A percentile compares a stretch with the other conserved stretches of the same genome.
Conservation (phyloP, 495 filamentous ascomycete genomes). For the Tuber aestivum region DNA sequence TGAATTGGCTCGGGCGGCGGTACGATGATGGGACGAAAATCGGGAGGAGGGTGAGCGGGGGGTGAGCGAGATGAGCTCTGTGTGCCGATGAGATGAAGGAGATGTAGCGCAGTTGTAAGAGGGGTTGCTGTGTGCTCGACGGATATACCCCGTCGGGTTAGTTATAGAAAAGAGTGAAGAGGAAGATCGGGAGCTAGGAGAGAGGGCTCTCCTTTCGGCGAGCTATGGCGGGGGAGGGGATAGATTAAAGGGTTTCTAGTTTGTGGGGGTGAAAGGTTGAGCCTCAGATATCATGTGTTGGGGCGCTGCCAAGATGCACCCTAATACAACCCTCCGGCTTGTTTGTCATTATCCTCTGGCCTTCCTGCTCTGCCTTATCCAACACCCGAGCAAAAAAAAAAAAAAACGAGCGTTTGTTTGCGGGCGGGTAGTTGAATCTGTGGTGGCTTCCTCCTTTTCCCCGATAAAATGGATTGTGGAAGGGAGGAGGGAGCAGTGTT, state of each 20-base stretch:
- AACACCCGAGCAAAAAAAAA: not conserved
- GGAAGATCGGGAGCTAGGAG: conserved; percentile 24
- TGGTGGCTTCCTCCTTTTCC: not conserved
- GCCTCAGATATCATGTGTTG: conserved; percentile 35
- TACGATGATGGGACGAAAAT: conserved; percentile 18
- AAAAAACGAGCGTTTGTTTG: not conserved
- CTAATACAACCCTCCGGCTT: conserved; percentile 33
- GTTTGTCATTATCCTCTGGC: conserved; percentile 39
- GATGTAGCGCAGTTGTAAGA: conserved; percentile 22
- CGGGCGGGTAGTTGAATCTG: not conserved
- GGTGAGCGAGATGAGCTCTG: conserved; percentile 26
- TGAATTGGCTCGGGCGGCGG: conserved; percentile 29
- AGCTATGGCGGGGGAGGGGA: conserved; percentile 25
- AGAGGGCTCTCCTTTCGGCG: conserved; percentile 29
- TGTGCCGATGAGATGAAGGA: conserved; percentile 14
- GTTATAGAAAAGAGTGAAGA: not conserved
- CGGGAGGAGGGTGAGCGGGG: conserved; percentile 18
- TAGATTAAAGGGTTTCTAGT: conserved; percentile 36
- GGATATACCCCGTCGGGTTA: not conserved
- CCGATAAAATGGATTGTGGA: not conserved
- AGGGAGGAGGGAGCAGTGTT: not conserved
- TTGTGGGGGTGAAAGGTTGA: conserved; percentile 36
- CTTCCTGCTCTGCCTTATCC: conserved; percentile 6
- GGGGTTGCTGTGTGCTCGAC: conserved; percentile 8
- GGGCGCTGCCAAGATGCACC: conserved; percentile 24